Base-by-base conservation (phyloP, 176 grass and related monocot genomes). In the Pontederia paniculata region DNA sequence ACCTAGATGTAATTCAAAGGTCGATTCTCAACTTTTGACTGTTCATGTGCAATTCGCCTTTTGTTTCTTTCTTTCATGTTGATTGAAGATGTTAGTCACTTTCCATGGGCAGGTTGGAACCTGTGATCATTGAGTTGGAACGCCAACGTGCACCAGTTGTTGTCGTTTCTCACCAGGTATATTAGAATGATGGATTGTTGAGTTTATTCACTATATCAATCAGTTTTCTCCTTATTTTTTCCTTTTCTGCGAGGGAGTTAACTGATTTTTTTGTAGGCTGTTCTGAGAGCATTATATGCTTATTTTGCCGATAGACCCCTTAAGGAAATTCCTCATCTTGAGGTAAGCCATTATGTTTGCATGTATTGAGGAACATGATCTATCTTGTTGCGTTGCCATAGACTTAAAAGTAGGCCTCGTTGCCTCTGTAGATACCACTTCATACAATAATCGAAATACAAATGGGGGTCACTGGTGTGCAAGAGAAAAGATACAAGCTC, bases 131-230 rank as follows among this genome's bases (percentile, higher is more conserved):
- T 75, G 93, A 97, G 68, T 86, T 97, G 62, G 86, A 97, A 80
- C 62, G 86, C 43, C 93, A 97, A 65, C 93, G 80, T 74, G 77
- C 93, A 42, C 86, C 93, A 62, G 93, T 97, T 41, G 93, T 97
- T n/a, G 93, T 97, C 61, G 84, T 97, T 88, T 74, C 93, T 84
- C 93, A 97, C 72, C 93, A 97, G 80, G 93, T 97, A 90, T 65
- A 22, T 13, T 17, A 16, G 54, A 45, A n/a, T 23, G 25, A 51
- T 73, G 48, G 7, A 37, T 54, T 49, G 68, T 52, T 16, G 11
- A 62, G 73, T 9, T 77, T 42, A 63, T 45, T 61, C 14, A 18
- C 19, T 47, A 45, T 49, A 41, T 77, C 42, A 70, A 52, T 66
- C 17, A 7, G 44, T n/a, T 57, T 49, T 63, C 21, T 23, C 16